These are phyloP conservation scores for Hypoxylon sp. DNA, from an alignment of 2,329 filamentous ascomycete genomes.

Conservation along the genomic window DNA sequence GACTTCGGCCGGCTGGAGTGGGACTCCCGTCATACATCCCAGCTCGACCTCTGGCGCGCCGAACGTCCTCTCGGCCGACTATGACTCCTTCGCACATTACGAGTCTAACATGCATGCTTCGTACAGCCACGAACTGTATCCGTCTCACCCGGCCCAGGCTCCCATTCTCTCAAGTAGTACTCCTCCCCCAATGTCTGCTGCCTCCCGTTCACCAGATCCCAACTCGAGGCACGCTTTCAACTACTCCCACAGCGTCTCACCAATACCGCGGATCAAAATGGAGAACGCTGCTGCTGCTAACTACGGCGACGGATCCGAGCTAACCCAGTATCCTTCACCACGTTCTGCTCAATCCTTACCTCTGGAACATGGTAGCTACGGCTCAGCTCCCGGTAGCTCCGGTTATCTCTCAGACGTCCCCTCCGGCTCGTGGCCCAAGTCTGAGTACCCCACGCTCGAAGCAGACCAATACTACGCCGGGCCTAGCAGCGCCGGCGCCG, in stretches of 20 bases:
- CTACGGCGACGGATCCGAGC: slow-evolving; percentile 57
- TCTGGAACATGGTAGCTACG: slow-evolving; percentile 49
- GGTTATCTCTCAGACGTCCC: slow-evolving; percentile 59
- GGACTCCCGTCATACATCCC: slow-evolving; percentile 58
- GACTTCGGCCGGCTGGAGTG: slow-evolving; percentile 62
- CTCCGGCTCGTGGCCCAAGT: slow-evolving; percentile 58
- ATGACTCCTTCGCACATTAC: slow-evolving; percentile 67
- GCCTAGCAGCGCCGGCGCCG: slow-evolving; percentile 42
- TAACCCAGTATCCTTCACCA: slow-evolving; percentile 61
- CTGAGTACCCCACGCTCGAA: slow-evolving; percentile 57
- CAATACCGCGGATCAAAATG: slow-evolving; percentile 59
- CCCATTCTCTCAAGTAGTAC: slow-evolving; percentile 47
- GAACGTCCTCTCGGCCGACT: slow-evolving; percentile 65
- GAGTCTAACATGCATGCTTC: slow-evolving; percentile 58
- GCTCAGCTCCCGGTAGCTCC: slow-evolving; percentile 51
- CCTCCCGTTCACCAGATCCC: slow-evolving; percentile 54
- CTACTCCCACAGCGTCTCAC: slow-evolving; percentile 54
- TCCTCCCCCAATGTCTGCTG: slow-evolving; percentile 50
- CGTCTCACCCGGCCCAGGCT: slow-evolving; percentile 57
- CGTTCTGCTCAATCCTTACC: slow-evolving; percentile 57
- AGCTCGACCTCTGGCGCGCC: slow-evolving; percentile 60
- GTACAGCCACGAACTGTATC: slow-evolving; percentile 66
- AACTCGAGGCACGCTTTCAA: slow-evolving; percentile 53
- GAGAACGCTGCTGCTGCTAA: slow-evolving; percentile 54
- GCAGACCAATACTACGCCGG: slow-evolving; percentile 55